Evolutionary conservation across 208 protist genomes (phyloP), one percentile per base, ranked within the genome.

Genomic region (Trypanosoma theileri): DNA sequence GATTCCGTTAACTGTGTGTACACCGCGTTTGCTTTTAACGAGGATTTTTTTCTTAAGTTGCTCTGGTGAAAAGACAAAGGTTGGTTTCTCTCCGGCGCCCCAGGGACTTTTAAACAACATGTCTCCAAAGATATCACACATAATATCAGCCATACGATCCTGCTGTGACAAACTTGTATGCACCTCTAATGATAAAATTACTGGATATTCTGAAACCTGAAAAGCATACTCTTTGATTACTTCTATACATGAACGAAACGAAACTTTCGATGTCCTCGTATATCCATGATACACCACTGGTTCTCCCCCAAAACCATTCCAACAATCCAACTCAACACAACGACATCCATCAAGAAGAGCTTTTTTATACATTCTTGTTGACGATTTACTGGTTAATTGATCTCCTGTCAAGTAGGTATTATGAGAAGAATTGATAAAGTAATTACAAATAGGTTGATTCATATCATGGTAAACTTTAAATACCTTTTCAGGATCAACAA

Each of bases 321-420:
- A 85, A 60, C 82, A 87, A 60, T 87, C 82, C 17, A 84, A 41
- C 45, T 85, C 82, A 14, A 87, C 73, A 62, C 79, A 87, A 14
- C 79, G 66, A 31, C 82, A 87, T 26, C 80, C 80, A 68, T 45
- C 50, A 10, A 66, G 31, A 6, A 87, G 59, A 45, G 57, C 73
- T 21, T 73, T 69, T 51, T 64, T 63, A 51, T 87, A 87, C 60
- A 76, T 76, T 6, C 80, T 65, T 16, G 59, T 26, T 24, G 70
- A 80, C 24, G 62, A 80, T 26, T 82, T 71, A 46, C 51, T 68
- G 8, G 28, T 45, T 13, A 97, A 52, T 78, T 97, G 93, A 74
- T 97, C 69, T 8, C 87, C 88, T 10, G 66, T 73, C 3, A 97
- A 67, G 66, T 97, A 97, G 10, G 91, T 98, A 61, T 98, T 97